These are phyloP conservation scores for Neurospora sp. DNA, from an alignment of 495 filamentous ascomycete species.

Conservation along the genomic window DNA sequence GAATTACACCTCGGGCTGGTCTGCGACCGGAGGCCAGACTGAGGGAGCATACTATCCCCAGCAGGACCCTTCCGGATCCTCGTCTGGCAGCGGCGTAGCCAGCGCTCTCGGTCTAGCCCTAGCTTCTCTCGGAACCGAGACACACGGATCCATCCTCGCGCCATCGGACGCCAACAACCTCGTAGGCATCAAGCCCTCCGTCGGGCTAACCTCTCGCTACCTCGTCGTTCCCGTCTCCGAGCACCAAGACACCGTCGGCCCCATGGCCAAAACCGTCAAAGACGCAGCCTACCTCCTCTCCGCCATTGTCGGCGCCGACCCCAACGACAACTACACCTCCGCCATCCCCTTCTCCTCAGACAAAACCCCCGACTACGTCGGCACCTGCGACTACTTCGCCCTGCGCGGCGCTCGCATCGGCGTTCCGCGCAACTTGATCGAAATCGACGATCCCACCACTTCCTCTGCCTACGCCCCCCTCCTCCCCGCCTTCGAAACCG, in stretches of 20 bases:
- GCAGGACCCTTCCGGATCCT: slow-evolving; percentile 27
- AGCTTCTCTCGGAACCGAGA: slow-evolving; percentile 28
- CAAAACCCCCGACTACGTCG: no score
- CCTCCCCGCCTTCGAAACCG: slow-evolving; percentile 11
- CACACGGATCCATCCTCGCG: slow-evolving; percentile 25
- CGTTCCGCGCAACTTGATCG: slow-evolving; percentile 33
- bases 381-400: slow-evolving; percentile 43
- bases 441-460: background rate
- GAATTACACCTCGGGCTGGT: slow-evolving; percentile 36
- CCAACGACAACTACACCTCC: slow-evolving; percentile 35
- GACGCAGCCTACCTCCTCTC: slow-evolving; percentile 58
- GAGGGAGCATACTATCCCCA: slow-evolving; percentile 32
- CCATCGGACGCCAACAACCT: slow-evolving; percentile 34
- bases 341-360: slow-evolving; percentile 26
- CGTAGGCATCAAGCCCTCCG: slow-evolving; percentile 54
- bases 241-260: slow-evolving; percentile 56
- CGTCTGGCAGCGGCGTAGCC: slow-evolving; percentile 12
- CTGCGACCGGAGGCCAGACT: slow-evolving; percentile 31
- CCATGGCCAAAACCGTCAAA: slow-evolving; percentile 48
- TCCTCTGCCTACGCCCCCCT: slow-evolving; percentile 1
- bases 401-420: slow-evolving; percentile 60
- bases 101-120: slow-evolving; percentile 25
- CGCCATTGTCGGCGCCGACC: slow-evolving; percentile 48
- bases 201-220: slow-evolving; percentile 52
- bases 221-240: slow-evolving; percentile 53